Base-by-base conservation (phyloP, 2,329 filamentous ascomycete genomes). In the Pseudogymnoascus sp. region DNA sequence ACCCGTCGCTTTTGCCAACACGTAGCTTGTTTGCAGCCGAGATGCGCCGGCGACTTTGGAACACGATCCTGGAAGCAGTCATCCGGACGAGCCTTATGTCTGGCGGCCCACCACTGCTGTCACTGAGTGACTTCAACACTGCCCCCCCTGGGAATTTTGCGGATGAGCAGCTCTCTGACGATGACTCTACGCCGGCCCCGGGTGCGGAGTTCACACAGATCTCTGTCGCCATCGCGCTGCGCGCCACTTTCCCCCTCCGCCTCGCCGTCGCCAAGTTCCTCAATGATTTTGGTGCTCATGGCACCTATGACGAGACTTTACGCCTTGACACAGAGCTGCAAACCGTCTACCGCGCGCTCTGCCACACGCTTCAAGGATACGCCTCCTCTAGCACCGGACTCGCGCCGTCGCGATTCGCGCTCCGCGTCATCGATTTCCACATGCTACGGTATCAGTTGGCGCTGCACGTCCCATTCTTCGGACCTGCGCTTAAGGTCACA, bases 401-500 rank as follows among this genome's bases (percentile, higher is more conserved):
- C 3, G 67, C 70, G 0, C 73, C 72, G 0, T 71, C 75, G 0
- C 63, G 66, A 0, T 81, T 82, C 62, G 76, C 78, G n/a, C 68
- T 77, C 4, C 76, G 77, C 3, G 67, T 80, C 0, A 69, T 83
- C 5, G 79, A 84, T 28, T 75, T 83, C 44, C 70, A 83, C 21
- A 76, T 84, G 65, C 77, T 80, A 25, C 80, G 82, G 7, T 84
- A 83, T 67, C 70, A 86, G 2, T 74, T 82, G 5, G 75, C 79
- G 0, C 75, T 88, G 0, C 85, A 89, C 68, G 74, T 81, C 2
- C 81, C 81, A 0, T 85, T 78, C 68, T 78, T 80, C 25, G 70
- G 70, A 0, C 68, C 73, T 0, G 73, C 78, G 1, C 70, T 78
- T 1, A 70, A 70, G 0, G 74, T 82, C 4, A 73, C 78, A 0